phyloP scores from a whole-genome alignment of 2,329 filamentous ascomycete species.

The Elsinoe ampelina region DNA sequence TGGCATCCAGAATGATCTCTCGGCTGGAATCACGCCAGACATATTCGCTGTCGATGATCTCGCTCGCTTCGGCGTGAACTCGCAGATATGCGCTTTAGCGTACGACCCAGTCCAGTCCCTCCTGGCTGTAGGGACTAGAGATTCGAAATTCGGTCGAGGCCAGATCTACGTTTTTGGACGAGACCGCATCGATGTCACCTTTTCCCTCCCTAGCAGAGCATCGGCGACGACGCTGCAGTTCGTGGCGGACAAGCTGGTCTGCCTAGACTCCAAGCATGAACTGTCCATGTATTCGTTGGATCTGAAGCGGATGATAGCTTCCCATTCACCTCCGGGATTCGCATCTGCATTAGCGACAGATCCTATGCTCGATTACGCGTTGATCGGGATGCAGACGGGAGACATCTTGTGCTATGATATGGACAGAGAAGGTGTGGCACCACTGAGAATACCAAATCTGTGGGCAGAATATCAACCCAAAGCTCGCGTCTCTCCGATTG shows the following conservation, averaged over 20 bases:
- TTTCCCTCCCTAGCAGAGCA: slow-evolving; percentile 60
- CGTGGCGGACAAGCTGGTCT: slow-evolving; percentile 74
- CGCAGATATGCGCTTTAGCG: slow-evolving; percentile 62
- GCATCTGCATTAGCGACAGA: slow-evolving; percentile 71
- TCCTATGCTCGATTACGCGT: slow-evolving; percentile 85
- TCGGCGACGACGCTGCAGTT: slow-evolving; percentile 76
- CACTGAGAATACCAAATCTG: slow-evolving; percentile 77
- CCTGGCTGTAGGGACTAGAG: slow-evolving; percentile 80
- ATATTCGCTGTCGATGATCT: slow-evolving; percentile 76
- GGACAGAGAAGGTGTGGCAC: slow-evolving; percentile 66
- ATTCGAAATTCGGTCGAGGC: slow-evolving; percentile 75
- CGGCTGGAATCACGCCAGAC: slow-evolving; percentile 66
- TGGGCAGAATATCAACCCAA: slow-evolving; percentile 67
- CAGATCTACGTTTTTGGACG: slow-evolving; percentile 86
- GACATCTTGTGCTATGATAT: slow-evolving; percentile 90
- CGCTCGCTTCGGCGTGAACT: slow-evolving; percentile 64
- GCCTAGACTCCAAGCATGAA: slow-evolving; percentile 78
- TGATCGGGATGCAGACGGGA: slow-evolving; percentile 58
- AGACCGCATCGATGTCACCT: slow-evolving; percentile 64
- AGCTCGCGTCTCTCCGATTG: slow-evolving; percentile 54
- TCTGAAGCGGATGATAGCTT: slow-evolving; percentile 54
- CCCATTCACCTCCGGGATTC: slow-evolving; percentile 66
- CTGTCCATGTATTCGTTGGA: slow-evolving; percentile 74
- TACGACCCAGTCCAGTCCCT: slow-evolving; percentile 94
- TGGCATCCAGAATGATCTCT: slow-evolving; percentile 85